These are phyloP conservation scores for Leccinum disarticulatum DNA, from an alignment of 768 basidiomycete species.

Conservation along the genomic window DNA sequence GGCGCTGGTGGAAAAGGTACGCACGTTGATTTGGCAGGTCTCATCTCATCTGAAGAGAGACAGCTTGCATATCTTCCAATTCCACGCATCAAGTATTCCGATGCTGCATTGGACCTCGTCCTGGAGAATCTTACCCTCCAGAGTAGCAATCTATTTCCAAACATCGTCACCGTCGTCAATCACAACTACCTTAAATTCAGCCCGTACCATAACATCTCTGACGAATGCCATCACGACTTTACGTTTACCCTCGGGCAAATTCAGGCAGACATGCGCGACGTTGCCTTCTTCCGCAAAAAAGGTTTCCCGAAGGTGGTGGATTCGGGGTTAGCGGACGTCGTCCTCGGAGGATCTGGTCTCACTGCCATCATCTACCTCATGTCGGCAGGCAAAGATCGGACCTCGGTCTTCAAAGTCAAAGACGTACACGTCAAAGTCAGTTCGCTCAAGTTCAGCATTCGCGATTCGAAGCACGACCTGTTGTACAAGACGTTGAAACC, in stretches of 20 bases:
- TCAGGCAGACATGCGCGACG: slow-evolving; percentile 92
- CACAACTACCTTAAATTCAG: slow-evolving; percentile 84
- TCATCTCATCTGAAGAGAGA: background rate
- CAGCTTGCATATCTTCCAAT: slow-evolving; percentile 84
- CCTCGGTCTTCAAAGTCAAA: slow-evolving; percentile 72
- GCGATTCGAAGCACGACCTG: slow-evolving; percentile 88
- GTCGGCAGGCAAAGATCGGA: slow-evolving; percentile 58
- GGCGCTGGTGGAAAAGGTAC: slow-evolving; percentile 67
- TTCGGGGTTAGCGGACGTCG: slow-evolving; percentile 81
- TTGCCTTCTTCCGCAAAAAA: slow-evolving; percentile 90
- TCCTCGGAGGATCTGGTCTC: slow-evolving; percentile 83
- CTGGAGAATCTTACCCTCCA: slow-evolving; percentile 91
- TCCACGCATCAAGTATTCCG: slow-evolving; percentile 91
- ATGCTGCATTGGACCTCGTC: slow-evolving; percentile 82
- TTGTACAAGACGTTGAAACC: slow-evolving; percentile 84
- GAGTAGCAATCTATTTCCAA: slow-evolving; percentile 88
- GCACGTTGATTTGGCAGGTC: slow-evolving; percentile 11
- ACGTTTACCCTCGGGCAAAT: slow-evolving; percentile 79
- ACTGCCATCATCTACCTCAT: slow-evolving; percentile 63
- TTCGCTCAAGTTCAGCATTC: slow-evolving; percentile 84
- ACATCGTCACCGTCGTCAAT: slow-evolving; percentile 68
- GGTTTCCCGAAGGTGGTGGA: slow-evolving; percentile 81
- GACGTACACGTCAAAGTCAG: slow-evolving; percentile 79
- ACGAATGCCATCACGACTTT: slow-evolving; percentile 70
- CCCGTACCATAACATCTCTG: slow-evolving; percentile 59